Evolutionary conservation across 2,329 filamentous ascomycete genomes (phyloP), one percentile per base, ranked within the genome.

Genomic region (Colletotrichum sp.): DNA sequence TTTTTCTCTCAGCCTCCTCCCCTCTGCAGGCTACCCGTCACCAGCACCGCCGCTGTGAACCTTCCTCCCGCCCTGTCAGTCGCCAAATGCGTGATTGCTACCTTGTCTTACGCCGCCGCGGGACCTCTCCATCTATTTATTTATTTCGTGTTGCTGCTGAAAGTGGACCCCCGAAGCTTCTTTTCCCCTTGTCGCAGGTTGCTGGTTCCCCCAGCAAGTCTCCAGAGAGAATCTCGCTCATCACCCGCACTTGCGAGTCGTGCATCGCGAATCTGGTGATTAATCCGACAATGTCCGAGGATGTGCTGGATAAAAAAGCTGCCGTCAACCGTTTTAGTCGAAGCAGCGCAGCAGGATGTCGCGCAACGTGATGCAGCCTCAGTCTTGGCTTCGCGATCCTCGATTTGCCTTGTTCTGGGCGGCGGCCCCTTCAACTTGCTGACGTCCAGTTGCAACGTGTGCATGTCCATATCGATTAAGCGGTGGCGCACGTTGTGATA

Each of bases 311-410:
- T 4, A 21, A 32, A 30, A 18, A 7, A 26, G 49, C 32, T 10
- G 63, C 52, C 69, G 52, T 52, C 63, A 30, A 55, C 15, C 16
- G 6, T 30, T 21, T n/a, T 15, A 49, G 39, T 62, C 36, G 34
- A 69, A 52, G 30, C 30, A 28, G 28, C 44, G 59, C 59, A 39
- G 73, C 55, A 39, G 15, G 18, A 24, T 69, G 59, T 59, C 59
- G 64, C 70, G 70, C 66, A 36, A 73, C 59, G 64, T 73, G 70
- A 65, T 73, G 57, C 70, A 60, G 59, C 64, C 44, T 59, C 60
- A 55, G 64, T 26, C 70, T 32, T 34, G 34, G 70, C 63, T 59
- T 73, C 26, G 36, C 44, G 26, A 65, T 21, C 15, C 18, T 24
- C 66, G 73, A 62, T 63, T 65, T 28, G 15, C 59, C 32, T 30